Percentiles rank a stretch among this genome's conserved stretches.
Evolutionary conservation across 192 early-diverging fungal species (phyloP).

Genomic region (Coemansia furcata): DNA sequence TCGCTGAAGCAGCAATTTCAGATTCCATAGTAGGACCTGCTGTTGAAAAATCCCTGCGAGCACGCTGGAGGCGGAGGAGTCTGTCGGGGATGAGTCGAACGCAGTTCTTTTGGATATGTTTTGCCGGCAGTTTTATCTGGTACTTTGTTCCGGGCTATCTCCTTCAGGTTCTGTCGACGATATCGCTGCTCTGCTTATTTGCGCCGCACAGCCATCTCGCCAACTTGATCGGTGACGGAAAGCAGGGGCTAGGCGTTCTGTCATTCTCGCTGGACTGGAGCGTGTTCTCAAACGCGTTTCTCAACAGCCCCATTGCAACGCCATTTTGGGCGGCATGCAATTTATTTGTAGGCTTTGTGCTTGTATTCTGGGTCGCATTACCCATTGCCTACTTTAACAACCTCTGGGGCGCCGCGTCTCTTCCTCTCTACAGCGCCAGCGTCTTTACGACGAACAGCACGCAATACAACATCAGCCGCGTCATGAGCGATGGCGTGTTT

Average conservation of each 20-base stretch:
- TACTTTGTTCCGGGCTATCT: slow-evolving; percentile 66
- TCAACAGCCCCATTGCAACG: slow-evolving; percentile 65
- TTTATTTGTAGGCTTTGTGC: slow-evolving; percentile 65
- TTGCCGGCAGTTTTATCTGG: slow-evolving; percentile 54
- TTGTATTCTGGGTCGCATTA: slow-evolving; percentile 74
- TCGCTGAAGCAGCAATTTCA: background rate
- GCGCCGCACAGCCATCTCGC: slow-evolving; percentile 47
- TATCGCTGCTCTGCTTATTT: slow-evolving; percentile 63
- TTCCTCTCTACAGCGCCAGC: slow-evolving; percentile 65
- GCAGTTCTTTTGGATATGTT: slow-evolving; percentile 56
- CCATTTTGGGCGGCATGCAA: slow-evolving; percentile 77
- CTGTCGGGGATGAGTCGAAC: slow-evolving; percentile 38
- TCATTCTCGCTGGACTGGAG: slow-evolving; percentile 79
- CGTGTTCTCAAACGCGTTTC: slow-evolving; percentile 58
- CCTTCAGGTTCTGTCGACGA: slow-evolving; percentile 61
- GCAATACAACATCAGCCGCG: slow-evolving; percentile 57
- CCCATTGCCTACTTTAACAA: slow-evolving; percentile 72
- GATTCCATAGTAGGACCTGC: background rate
- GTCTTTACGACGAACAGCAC: slow-evolving; percentile 60
- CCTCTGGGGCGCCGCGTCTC: slow-evolving; percentile 57
- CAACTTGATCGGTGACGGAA: slow-evolving; percentile 53
- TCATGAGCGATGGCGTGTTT: slow-evolving; percentile 57
- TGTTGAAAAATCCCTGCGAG: background rate
- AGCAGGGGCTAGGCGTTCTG: slow-evolving; percentile 65
- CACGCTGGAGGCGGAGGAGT: slow-evolving; percentile 11